phyloP scores from a whole-genome alignment of 257 asterid genomes.

The Solanum paucissectum region DNA sequence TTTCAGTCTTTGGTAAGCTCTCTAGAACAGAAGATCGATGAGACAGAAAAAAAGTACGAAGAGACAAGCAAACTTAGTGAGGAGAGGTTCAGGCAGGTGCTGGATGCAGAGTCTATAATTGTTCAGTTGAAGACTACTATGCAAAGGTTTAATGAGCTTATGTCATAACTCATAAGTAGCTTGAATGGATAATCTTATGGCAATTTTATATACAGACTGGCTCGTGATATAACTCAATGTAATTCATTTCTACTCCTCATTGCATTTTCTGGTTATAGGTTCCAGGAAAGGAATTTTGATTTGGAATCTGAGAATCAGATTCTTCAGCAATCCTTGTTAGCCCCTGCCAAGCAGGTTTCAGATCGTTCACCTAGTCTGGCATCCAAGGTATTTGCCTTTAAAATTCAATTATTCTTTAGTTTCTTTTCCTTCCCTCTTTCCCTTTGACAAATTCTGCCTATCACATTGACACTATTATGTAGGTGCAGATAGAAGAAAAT shows the following conservation, averaged over 20 bases:
- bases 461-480: constrained; percentile 4
- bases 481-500: constrained; percentile 56
- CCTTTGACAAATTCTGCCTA: not conserved
- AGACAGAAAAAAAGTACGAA: constrained; percentile 78
- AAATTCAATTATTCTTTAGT: not conserved
- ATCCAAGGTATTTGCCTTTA: constrained; percentile 33
- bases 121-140: constrained; percentile 74
- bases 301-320: constrained; percentile 6
- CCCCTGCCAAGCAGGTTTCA: constrained; percentile 47
- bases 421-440: not conserved
- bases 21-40: constrained; percentile 66
- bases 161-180: not conserved
- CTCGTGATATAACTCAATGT: not conserved
- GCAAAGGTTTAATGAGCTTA: constrained; percentile 42
- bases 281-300: not conserved
- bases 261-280: not conserved
- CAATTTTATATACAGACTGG: not conserved
- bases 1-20: constrained; percentile 64
- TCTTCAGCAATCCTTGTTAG: constrained; percentile 46
- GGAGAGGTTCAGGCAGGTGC: constrained; percentile 84
- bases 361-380: constrained; percentile 28
- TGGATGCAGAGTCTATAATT: constrained; percentile 81
- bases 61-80: constrained; percentile 86
- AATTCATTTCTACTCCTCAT: not conserved
- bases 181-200: not conserved